Percentiles rank a stretch among this genome's conserved stretches.
Evolutionary conservation across 78 protist species (phyloP).

Genomic region (Paratrimastix pyriformis): DNA sequence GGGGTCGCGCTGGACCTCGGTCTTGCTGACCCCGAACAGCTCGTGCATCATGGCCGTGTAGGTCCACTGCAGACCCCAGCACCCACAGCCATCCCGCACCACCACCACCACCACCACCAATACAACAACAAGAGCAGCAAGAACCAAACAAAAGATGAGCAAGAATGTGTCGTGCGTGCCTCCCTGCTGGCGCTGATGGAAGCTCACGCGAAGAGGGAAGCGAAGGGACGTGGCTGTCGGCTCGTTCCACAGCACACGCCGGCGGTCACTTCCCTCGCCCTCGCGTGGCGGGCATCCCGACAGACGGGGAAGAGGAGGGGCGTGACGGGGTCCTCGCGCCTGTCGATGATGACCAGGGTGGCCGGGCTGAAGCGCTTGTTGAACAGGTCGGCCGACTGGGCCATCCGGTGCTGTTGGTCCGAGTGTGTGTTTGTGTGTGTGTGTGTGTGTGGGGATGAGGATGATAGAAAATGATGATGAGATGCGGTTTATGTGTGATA

Average conservation of each 20-base stretch:
- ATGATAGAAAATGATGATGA: too few relatives aligned
- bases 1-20: neutral
- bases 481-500: too few relatives aligned
- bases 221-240: neutral
- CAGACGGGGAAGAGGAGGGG: conserved; percentile 13
- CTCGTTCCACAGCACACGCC: too few relatives aligned
- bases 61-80: conserved; percentile 14
- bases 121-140: neutral
- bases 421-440: too few relatives aligned
- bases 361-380: neutral
- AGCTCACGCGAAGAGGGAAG: neutral
- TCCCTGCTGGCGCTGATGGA: too few relatives aligned
- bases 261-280: too few relatives aligned
- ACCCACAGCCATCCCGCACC: neutral
- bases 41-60: conserved; percentile 25
- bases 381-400: too few relatives aligned
- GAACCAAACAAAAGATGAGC: neutral
- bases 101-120: neutral
- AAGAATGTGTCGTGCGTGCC: neutral
- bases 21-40: conserved; percentile 6
- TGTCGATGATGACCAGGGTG: conserved; percentile 8
- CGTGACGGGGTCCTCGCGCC: conserved; percentile 26
- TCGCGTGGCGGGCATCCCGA: too few relatives aligned
- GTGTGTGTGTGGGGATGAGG: too few relatives aligned
- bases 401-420: too few relatives aligned